Evolutionary conservation across 495 filamentous ascomycete genomes (phyloP), one percentile per base, ranked within the genome.

Genomic region (Xylaria flabelliformis): DNA sequence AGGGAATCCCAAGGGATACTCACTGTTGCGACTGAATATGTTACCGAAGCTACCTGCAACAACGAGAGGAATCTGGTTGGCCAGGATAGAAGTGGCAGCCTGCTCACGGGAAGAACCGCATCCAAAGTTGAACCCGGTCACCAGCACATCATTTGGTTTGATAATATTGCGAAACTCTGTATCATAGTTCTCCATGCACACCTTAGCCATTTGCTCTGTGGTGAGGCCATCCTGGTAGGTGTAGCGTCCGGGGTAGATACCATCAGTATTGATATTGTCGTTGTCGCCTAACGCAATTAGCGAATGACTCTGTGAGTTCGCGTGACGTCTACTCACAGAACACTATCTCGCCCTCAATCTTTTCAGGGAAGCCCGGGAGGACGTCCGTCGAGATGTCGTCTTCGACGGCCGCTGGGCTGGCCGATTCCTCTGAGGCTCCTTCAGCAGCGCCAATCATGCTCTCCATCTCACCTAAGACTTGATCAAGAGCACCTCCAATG

Each of bases 171-270:
- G 74, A 80, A 99, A 98, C 5, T 79, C 67, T 0, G 85, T 74
- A 79, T 98, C 95, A 82, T 97, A 99, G 84, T 99, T 99, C 74
- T 89, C 85, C 93, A 99, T 97, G 80, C 91, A 94, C 1, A 95
- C 94, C 74, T 91, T 80, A 0, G 94, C 94, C 95, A 98, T 98
- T 36, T 88, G 90, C 55, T 91, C 89, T 0, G 76, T 81, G 0
- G 93, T 83, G 13, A 98, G 85, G 78, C 92, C 88, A 79, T 98
- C 95, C 76, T 95, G 93, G 82, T 97, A 98, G 1, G 94, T 97
- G 76, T 92, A 93, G 76, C 94, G 94, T 0, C 93, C 93, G 4
- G 95, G 93, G 80, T 99, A 97, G 80, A 98, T 97, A 44, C 86
- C 85, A 75, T 94, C 91, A 0, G 92, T 93, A 78, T 92, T 91